Evolutionary conservation across 1,284 basidiomycete genomes (phyloP).

Genomic region (Meira miltonrushii): DNA sequence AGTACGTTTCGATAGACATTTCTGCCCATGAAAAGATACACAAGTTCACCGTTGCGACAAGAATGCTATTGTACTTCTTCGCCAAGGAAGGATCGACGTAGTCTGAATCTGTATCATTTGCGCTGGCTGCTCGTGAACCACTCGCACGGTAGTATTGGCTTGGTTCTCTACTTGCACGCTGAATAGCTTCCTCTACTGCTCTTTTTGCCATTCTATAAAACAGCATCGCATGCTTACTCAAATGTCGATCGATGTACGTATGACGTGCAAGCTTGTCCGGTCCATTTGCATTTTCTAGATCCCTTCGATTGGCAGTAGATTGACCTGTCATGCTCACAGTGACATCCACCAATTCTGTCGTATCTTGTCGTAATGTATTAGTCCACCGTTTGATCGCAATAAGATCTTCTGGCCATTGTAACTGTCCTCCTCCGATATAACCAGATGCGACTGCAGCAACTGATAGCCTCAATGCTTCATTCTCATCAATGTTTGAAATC

Average conservation of each 20-base stretch:
- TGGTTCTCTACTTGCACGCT: background rate
- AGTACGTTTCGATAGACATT: constrained; percentile 2
- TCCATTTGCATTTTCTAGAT: background rate
- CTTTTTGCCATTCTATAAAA: background rate
- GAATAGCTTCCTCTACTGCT: background rate
- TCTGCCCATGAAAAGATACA: constrained; percentile 6
- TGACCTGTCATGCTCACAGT: background rate
- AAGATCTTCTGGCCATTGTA: constrained; percentile 3
- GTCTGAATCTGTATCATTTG: background rate
- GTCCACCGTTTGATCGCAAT: constrained; percentile 1
- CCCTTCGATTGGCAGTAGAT: background rate
- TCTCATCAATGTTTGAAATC: background rate
- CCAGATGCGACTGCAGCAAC: background rate
- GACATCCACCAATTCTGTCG: background rate
- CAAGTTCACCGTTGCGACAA: background rate
- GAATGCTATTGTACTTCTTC: background rate
- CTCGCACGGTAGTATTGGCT: background rate
- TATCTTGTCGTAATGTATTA: background rate
- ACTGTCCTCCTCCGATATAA: background rate
- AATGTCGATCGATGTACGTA: background rate
- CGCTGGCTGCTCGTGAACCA: too few species aligned
- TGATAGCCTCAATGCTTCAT: background rate
- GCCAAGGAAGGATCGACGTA: background rate
- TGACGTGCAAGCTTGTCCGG: background rate
- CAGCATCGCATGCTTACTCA: background rate